phyloP scores from a whole-genome alignment of 352 stramenopile species.

The Phytopythium chamaehyphon region DNA sequence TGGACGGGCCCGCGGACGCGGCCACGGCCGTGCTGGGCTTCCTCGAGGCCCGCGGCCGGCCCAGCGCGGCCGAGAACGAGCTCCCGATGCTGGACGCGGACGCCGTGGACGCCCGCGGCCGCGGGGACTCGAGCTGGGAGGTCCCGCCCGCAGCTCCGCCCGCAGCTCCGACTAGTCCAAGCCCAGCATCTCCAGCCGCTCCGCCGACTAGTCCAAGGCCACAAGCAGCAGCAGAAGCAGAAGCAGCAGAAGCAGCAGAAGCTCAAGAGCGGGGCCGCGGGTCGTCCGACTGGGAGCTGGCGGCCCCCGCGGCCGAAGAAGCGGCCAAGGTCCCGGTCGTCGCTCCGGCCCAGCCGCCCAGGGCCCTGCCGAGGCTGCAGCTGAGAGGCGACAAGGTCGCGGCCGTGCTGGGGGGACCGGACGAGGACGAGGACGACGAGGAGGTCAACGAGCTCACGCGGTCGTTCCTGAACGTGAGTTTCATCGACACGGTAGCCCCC shows the following conservation, averaged over 20 bases:
- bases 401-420: neutral
- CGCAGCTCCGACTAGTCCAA: neutral
- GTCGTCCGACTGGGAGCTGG: slow-evolving; percentile 3
- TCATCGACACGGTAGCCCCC: slow-evolving; percentile 36
- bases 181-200: no score
- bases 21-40: slow-evolving; percentile 10
- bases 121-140: slow-evolving; percentile 38
- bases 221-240: no score
- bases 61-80: slow-evolving; percentile 11
- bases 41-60: neutral
- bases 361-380: slow-evolving; percentile 21
- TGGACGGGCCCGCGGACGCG: slow-evolving; percentile 7
- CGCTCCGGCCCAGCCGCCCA: neutral
- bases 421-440: slow-evolving; percentile 42
- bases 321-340: neutral
- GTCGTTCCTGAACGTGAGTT: slow-evolving; percentile 50
- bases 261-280: neutral
- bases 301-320: neutral
- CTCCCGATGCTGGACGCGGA: slow-evolving; percentile 31
- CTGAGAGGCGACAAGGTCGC: slow-evolving; percentile 16
- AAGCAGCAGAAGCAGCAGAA: neutral
- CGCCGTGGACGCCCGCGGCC: slow-evolving; percentile 21
- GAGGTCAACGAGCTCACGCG: slow-evolving; percentile 36
- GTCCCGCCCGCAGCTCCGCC: slow-evolving; percentile 6
- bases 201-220: neutral